Base-by-base conservation (phyloP, 371 early-diverging fungal genomes). In the Zopfochytrium polystomum region DNA sequence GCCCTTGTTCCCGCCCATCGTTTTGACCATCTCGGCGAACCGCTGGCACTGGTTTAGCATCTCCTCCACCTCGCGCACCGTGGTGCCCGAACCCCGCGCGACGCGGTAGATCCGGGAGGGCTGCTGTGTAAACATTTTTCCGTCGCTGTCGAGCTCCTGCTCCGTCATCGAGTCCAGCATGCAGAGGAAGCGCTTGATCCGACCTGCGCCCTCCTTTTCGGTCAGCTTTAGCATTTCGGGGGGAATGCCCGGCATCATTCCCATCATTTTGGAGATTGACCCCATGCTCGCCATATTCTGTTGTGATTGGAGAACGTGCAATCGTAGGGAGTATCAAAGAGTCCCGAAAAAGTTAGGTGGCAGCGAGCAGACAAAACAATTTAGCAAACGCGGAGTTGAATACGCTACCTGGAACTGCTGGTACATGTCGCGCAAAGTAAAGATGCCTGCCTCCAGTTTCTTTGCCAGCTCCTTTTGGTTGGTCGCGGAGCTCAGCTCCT, bases 141-240 rank as follows among this genome's bases (percentile, higher is more conserved):
- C 93, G 67, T 96, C 96, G 50, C 92, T 86, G 66, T 91, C 91
- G 29, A 99, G 77, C 76, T 99, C 99, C 53, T 74, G 68, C 34
- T 95, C 91, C 2, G 89, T 95, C 96, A 99, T 95, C 65, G 92
- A 92, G 72, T 99, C 98, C 85, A 99, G 92, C 67, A 99, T 90
- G 67, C 90, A 90, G 84, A 95, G 90, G 80, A 96, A 90, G 34
- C 86, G 81, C 72, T 90, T 91, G 64, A 95, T 78, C 25, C 85
- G 80, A 31, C 83, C 86, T 29, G 85, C 79, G 44, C 95, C 90
- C 56, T 90, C 87, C 53, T 89, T 83, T 57, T 90, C 88, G 15
- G 86, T 86, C 32, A 72, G 56, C 52, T 89, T 63, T 65, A 96
- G 70, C 75, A 95, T 80, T 49, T 95, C 90, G 22, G 85, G 83